A percentile compares a stretch with the other conserved stretches of the same genome.
Evolutionary conservation across 2,329 filamentous ascomycete genomes (phyloP).

Genomic region (Aspergillus brunneoviolaceus): DNA sequence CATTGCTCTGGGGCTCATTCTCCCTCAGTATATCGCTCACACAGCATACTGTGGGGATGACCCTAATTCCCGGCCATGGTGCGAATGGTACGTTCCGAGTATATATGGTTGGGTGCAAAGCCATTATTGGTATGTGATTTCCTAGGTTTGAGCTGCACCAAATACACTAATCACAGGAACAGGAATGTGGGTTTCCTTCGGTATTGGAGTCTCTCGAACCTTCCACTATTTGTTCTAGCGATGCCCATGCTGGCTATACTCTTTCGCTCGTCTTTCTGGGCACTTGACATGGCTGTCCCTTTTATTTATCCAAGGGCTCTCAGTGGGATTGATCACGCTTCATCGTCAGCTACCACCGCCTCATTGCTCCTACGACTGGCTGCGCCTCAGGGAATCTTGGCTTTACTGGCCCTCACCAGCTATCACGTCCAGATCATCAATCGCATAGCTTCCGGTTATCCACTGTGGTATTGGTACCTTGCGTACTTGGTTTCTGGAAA

Average conservation of each 20-base stretch:
- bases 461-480: constrained; percentile 84
- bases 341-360: constrained; percentile 22
- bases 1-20: constrained; percentile 64
- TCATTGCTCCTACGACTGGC: constrained; percentile 59
- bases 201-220: constrained; percentile 86
- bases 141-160: neutral
- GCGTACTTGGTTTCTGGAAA: constrained; percentile 46
- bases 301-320: constrained; percentile 25
- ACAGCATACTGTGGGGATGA: constrained; percentile 61
- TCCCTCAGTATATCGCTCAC: constrained; percentile 77
- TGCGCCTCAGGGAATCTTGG: constrained; percentile 69
- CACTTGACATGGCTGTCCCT: constrained; percentile 29
- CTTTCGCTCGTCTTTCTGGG: constrained; percentile 58
- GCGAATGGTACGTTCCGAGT: constrained; percentile 68
- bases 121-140: constrained; percentile 74
- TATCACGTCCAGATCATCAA: constrained; percentile 96
- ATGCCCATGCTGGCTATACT: constrained; percentile 72
- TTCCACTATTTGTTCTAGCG: constrained; percentile 84
- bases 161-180: constrained; percentile 17
- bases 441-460: constrained; percentile 81
- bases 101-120: constrained; percentile 89
- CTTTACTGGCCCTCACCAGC: constrained; percentile 68
- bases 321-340: constrained; percentile 10
- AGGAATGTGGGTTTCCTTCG: constrained; percentile 85
- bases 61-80: constrained; percentile 66